phyloP scores from a whole-genome alignment of 2,329 filamentous ascomycete species.

The Fusarium sp. region DNA sequence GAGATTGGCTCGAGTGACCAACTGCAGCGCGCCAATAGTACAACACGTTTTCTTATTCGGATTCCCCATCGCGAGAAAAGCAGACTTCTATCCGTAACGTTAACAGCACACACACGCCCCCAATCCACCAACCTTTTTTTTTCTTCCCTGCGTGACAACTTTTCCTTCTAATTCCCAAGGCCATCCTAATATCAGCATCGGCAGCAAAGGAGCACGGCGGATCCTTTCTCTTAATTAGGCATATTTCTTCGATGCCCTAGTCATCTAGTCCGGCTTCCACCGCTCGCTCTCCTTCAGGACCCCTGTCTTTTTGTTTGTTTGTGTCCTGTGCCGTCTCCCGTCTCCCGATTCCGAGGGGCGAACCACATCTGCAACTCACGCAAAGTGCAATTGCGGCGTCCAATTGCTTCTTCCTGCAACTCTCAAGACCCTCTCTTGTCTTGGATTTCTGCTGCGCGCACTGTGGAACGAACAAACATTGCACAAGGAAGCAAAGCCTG shows the following conservation, averaged over 20 bases:
- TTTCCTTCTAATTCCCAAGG: neutral
- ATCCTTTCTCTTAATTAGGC: constrained; percentile 15
- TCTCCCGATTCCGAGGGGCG: constrained; percentile 3
- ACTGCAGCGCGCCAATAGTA: constrained; percentile 42
- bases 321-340: constrained; percentile 1
- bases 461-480: constrained; percentile 22
- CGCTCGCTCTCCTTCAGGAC: constrained; percentile 12
- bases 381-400: constrained; percentile 20
- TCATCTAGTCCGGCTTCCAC: constrained; percentile 24
- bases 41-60: constrained; percentile 49
- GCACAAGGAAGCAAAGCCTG: constrained; percentile 24
- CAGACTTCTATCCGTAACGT: too few relatives aligned
- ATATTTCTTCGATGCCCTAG: constrained; percentile 9
- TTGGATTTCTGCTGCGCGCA: constrained; percentile 9
- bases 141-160: neutral
- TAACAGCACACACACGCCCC: constrained; percentile 28
- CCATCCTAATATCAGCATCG: neutral
- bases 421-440: constrained; percentile 13
- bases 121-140: constrained; percentile 14
- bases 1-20: constrained; percentile 26
- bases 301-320: constrained; percentile 12
- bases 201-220: neutral
- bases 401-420: constrained; percentile 22
- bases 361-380: constrained; percentile 13
- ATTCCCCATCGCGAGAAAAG: constrained; percentile 34